Base-by-base conservation (phyloP, 169 alveolate genomes). In the Fabrea salina region DNA sequence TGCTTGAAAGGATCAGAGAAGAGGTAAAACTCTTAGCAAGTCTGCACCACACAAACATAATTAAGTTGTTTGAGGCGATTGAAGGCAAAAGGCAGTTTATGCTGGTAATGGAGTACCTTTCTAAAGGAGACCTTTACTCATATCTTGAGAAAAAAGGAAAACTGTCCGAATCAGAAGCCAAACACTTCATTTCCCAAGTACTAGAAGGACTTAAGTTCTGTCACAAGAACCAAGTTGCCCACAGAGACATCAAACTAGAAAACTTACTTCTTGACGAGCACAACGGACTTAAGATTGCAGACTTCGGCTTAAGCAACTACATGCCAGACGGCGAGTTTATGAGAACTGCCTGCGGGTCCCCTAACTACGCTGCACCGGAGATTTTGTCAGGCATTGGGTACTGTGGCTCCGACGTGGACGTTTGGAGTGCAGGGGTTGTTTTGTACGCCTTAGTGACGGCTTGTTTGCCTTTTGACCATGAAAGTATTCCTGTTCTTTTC, bases 361-460 rank as follows among this genome's bases (percentile, higher is more conserved):
- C 96, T 49, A 89, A 93, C 67, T 92, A 92, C 76, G 95, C 95
- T 8, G 94, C 96, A 35, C 96, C 96, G 4, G 96, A 92, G 77
- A 90, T 92, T 93, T 84, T 92, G 22, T 72, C 84, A 30, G 97
- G 97, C 1, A 72, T 86, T 51, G 74, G 64, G 67, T 91, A 93
- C 74, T 75, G 82, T 49, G 95, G 95, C 3, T 47, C 77, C n/a
- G 53, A 77, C 5, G 87, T 85, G 0, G 97, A 93, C 78, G 72
- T 93, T 4, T 93, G 95, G 95, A 80, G 91, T 33, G 51, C 84
- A 37, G 94, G 96, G 4, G 87, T 91, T 6, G 67, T 91, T 5
- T 57, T 91, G 27, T 91, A 72, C 74, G 93, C 93, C 32, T 79
- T 91, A 85, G 41, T 91, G 5, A 84, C 91, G 58, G 96, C 94